These are phyloP conservation scores for Anaeromyces robustus DNA, from an alignment of 192 early-diverging fungal species.

Conservation along the genomic window DNA sequence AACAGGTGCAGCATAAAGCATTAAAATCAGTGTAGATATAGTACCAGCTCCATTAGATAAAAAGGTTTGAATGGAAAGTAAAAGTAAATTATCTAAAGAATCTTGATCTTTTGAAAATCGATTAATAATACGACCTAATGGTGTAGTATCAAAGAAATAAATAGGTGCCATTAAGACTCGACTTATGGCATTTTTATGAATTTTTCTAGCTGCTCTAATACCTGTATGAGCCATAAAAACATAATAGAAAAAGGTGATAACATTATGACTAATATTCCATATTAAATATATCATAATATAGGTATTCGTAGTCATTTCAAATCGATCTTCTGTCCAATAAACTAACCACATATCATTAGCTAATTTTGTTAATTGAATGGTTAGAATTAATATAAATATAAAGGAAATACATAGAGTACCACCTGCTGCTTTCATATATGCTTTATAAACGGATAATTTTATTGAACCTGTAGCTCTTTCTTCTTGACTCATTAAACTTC, in stretches of 20 bases:
- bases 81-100: conserved; percentile 25
- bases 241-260: background rate
- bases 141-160: conserved; percentile 3
- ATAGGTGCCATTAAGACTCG: background rate
- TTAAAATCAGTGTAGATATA: conserved; percentile 41
- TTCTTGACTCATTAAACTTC: conserved; percentile 56
- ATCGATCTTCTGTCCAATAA: background rate
- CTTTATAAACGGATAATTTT: conserved; percentile 56
- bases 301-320: background rate
- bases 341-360: background rate
- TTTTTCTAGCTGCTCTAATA: background rate
- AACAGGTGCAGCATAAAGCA: conserved; percentile 33
- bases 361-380: background rate
- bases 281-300: background rate
- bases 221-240: background rate
- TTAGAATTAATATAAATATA: background rate
- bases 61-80: conserved; percentile 49
- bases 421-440: conserved; percentile 48
- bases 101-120: background rate
- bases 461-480: conserved; percentile 71
- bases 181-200: background rate
- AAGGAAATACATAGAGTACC: background rate
- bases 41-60: conserved; percentile 30
- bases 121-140: conserved; percentile 1
- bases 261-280: background rate